phyloP scores from a whole-genome alignment of 2,329 filamentous ascomycete species.

The Fonsecaea erecta region DNA sequence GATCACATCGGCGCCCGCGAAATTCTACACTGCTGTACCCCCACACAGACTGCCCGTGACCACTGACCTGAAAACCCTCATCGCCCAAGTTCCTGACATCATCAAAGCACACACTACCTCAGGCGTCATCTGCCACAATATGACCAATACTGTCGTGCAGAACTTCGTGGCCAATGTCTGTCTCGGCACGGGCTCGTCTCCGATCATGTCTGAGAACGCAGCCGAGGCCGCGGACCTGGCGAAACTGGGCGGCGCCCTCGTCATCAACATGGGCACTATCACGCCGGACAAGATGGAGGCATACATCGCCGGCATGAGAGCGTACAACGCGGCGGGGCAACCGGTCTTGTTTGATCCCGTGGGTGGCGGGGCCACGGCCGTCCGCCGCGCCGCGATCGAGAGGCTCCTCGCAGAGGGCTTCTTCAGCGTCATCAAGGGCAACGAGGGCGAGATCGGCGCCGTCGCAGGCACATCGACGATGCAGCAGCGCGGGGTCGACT shows the following conservation, averaged over 20 bases:
- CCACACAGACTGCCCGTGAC: conserved; percentile 37
- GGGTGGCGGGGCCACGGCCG: conserved; percentile 79
- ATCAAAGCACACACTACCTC: conserved; percentile 65
- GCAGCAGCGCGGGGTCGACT: conserved; percentile 85
- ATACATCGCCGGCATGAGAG: conserved; percentile 73
- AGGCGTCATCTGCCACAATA: conserved; percentile 86
- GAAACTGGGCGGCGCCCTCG: conserved; percentile 73
- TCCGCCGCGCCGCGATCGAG: conserved; percentile 73
- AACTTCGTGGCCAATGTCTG: conserved; percentile 94
- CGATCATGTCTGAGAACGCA: conserved; percentile 91
- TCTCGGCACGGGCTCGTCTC: conserved; percentile 76
- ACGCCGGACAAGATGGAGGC: conserved; percentile 74
- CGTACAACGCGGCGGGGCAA: conserved; percentile 77
- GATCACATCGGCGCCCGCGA: conserved; percentile 51
- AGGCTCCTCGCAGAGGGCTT: conserved; percentile 73
- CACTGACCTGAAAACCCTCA: conserved; percentile 36
- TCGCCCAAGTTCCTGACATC: conserved; percentile 51
- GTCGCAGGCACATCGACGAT: conserved; percentile 63
- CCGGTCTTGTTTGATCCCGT: conserved; percentile 89
- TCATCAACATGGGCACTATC: conserved; percentile 94
- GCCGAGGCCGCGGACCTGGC: conserved; percentile 83
- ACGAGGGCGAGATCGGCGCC: conserved; percentile 83
- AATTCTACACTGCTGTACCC: conserved; percentile 39
- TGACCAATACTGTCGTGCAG: conserved; percentile 95
- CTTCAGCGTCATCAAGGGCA: conserved; percentile 90